Conservation (phyloP, 78 protist species). For the Dictyostelium purpureum region DNA sequence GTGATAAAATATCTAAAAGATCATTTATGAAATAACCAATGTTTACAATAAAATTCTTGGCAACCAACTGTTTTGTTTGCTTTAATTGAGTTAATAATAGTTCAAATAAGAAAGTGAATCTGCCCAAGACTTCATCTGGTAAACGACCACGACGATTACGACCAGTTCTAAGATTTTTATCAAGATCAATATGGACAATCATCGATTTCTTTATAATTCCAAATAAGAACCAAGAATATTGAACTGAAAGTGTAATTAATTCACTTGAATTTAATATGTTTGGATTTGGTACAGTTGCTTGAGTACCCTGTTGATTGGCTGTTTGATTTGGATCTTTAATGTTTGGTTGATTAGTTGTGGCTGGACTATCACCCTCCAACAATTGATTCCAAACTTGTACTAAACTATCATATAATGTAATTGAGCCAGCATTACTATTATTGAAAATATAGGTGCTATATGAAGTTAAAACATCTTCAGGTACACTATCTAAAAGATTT, state of each 20-base stretch:
- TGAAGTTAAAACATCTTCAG: slow-evolving; percentile 3
- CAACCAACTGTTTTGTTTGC: slow-evolving; percentile 6
- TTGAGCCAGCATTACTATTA: background rate
- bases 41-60: slow-evolving; percentile 24
- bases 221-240: slow-evolving; percentile 79
- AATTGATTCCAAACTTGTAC: slow-evolving; percentile 54
- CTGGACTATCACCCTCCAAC: background rate
- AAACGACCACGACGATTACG: slow-evolving; percentile 52
- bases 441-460: slow-evolving; percentile 20
- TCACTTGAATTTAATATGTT: background rate
- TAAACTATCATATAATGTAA: slow-evolving; percentile 1
- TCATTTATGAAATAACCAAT: slow-evolving; percentile 53
- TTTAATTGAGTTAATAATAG: slow-evolving; percentile 16
- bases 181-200: slow-evolving; percentile 42
- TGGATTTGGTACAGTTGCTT: background rate
- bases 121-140: background rate
- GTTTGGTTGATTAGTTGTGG: background rate
- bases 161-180: slow-evolving; percentile 1
- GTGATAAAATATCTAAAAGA: slow-evolving; percentile 29
- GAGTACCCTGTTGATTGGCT: background rate
- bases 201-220: slow-evolving; percentile 66
- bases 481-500: background rate
- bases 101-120: slow-evolving; percentile 27
- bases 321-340: background rate
- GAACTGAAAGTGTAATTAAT: background rate